Evolutionary conservation across 2,329 filamentous ascomycete genomes (phyloP), one percentile per base, ranked within the genome.

Genomic region (Tetracladium maxilliforme): DNA sequence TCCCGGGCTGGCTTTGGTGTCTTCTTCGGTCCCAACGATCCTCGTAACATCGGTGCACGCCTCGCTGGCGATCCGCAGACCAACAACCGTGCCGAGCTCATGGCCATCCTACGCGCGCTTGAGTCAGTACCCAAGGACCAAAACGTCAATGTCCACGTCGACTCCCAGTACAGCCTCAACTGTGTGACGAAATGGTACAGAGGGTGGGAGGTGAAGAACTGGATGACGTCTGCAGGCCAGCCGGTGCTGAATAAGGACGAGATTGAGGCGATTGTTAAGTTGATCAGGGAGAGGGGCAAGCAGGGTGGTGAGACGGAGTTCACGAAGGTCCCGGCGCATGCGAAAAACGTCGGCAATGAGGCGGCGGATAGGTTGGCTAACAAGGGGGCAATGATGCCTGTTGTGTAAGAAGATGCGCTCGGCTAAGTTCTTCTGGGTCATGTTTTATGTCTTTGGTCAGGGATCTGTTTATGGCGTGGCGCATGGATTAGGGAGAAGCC

Each of bases 71-170:
- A 64, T 10, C 60, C 63, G 7, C 90, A 95, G 51, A 95, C 90
- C 1, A 98, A 98, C 46, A 83, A 95, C 48, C 79, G 90, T 4
- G 90, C 87, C n/a, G 90, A 98, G 54, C 60, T 98, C 30, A 86
- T 80, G 14, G 90, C 84, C 6, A 77, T 95, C 33, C 59, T 81
- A 16, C 77, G 86, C 29, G 86, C 86, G 1, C 61, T 95, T 13
- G 72, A 94, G 41, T 67, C 76, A 22, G 71, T 75, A 3, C 74
- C 80, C 1, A 52, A 66, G 10, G 61, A 74, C 30, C 64, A 78
- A 29, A 60, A 71, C 31, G 65, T 92, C 9, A 64, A 73, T 29
- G 92, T 98, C 36, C 66, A 75, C 44, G 84, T 75, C n/a, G 90
- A 98, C 52, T 90, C 80, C 49, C 73, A 74, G 41, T 95, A 95